A percentile compares a stretch with the other conserved stretches of the same genome.
phyloP scores from a whole-genome alignment of 345 rosid genomes.

The Gossypium australe region DNA sequence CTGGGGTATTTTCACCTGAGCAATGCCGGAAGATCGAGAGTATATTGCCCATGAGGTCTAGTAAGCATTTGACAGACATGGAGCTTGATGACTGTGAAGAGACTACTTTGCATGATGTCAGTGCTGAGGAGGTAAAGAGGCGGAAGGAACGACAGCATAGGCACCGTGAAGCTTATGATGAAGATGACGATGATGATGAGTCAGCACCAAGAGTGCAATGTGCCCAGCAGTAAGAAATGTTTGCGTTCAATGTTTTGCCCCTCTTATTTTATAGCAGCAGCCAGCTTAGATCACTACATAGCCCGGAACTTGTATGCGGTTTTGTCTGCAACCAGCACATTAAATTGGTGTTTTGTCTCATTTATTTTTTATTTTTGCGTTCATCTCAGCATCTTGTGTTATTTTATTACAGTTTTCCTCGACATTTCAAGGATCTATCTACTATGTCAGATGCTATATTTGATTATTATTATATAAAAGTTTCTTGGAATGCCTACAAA shows the following conservation, averaged over 20 bases:
- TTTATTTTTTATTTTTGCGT: background rate
- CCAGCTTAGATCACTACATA: too few species aligned
- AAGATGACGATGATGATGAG: constrained; percentile 42
- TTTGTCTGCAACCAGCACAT: background rate
- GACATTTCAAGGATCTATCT: background rate
- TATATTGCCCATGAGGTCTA: constrained; percentile 38
- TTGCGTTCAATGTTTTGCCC: background rate
- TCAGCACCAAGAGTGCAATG: constrained; percentile 57
- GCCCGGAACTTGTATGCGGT: background rate
- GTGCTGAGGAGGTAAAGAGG: constrained; percentile 53
- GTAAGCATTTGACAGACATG: constrained; percentile 40
- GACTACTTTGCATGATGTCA: constrained; percentile 62
- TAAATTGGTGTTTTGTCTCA: background rate
- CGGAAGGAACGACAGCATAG: constrained; percentile 46
- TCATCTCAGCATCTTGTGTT: background rate
- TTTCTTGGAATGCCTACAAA: background rate
- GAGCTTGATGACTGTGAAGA: constrained; percentile 71
- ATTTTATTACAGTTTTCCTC: background rate
- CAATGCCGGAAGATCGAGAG: constrained; percentile 48
- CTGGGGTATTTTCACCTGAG: constrained; percentile 35
- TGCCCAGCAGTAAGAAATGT: constrained; percentile 50
- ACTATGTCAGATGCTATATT: background rate
- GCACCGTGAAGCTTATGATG: constrained; percentile 59
- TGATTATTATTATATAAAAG: background rate
- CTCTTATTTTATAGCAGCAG: background rate